These are phyloP conservation scores for Neonectria sp. DNA, from an alignment of 2,329 filamentous ascomycete species.

Conservation along the genomic window DNA sequence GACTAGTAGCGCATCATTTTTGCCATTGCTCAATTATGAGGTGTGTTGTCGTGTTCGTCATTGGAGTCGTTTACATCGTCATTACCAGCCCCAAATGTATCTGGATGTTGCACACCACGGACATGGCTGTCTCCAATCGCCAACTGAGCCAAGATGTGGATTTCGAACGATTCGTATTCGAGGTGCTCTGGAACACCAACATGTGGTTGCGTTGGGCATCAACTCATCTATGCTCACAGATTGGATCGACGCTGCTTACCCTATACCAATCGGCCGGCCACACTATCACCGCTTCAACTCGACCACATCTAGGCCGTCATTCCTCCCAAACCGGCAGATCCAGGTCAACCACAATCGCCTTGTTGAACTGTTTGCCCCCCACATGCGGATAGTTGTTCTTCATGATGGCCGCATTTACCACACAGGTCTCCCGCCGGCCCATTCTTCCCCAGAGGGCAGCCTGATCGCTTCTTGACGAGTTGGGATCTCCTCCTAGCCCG, in stretches of 20 bases:
- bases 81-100: constrained; percentile 11
- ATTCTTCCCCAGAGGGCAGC: constrained; percentile 58
- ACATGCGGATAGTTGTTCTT: constrained; percentile 75
- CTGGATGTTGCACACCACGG: constrained; percentile 26
- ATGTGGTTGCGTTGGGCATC: constrained; percentile 44
- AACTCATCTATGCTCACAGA: constrained; percentile 26
- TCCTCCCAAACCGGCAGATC: constrained; percentile 72
- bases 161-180: constrained; percentile 27
- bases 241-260: constrained; percentile 17
- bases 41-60: constrained; percentile 24
- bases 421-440: constrained; percentile 77
- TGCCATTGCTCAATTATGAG: constrained; percentile 24
- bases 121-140: constrained; percentile 13
- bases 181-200: constrained; percentile 26
- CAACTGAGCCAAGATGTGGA: neutral
- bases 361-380: constrained; percentile 77
- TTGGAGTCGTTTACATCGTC: constrained; percentile 6
- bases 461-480: constrained; percentile 59
- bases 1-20: constrained; percentile 7
- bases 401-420: constrained; percentile 86
- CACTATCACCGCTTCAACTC: neutral
- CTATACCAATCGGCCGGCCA: constrained; percentile 16
- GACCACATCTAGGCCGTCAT: constrained; percentile 7
- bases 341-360: constrained; percentile 88
- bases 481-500: constrained; percentile 59